Evolutionary conservation across 441 rosid genomes (phyloP), one percentile per base, ranked within the genome.

Genomic region (Gossypium gossypioides): DNA sequence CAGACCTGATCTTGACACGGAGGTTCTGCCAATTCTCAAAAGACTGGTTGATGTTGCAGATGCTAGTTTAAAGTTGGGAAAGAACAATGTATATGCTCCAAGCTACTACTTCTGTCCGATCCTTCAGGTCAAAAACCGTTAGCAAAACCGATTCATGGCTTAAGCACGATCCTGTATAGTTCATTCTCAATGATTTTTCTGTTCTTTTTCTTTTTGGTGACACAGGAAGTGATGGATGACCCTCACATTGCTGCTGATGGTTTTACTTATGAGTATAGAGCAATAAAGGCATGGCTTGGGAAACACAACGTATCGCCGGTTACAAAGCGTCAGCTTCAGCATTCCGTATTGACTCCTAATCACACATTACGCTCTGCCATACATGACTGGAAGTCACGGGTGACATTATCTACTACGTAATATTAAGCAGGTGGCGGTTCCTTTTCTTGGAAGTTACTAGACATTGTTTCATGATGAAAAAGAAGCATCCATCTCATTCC

Each of bases 41-140:
- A 87, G 83, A 70, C 84, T 93, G 24, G 74, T 77, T n/a, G 88
- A 83, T 72, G 72, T 86, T 25, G 91, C 92, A 0, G 78, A 75
- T 75, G 80, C 85, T 71, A 80, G 86, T 59, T 72, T 80, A 19
- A 86, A 80, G 75, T 80, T 79, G 56, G 87, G 78, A 71, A 76
- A 76, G 70, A 76, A 80, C 77, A 81, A 73, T 69, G 66, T 75
- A 7, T 71, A 77, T 52, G 86, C 96, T 29, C 96, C 94, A 4
- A 86, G 87, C 81, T 88, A 90, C 78, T 91, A 82, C 86, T 89
- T 83, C 60, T 93, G 97, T 82, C 97, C 98, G 21, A 93, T 93
- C 63, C 81, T 90, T 80, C 83, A 90, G 89, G 93, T 88, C 46
- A 78, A 21, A 60, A 19, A 6, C 50, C 24, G 24, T 68, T 40